Evolutionary conservation across 805 yeast species (phyloP).

Genomic region (Groenewaldozyma salmanticensis): DNA sequence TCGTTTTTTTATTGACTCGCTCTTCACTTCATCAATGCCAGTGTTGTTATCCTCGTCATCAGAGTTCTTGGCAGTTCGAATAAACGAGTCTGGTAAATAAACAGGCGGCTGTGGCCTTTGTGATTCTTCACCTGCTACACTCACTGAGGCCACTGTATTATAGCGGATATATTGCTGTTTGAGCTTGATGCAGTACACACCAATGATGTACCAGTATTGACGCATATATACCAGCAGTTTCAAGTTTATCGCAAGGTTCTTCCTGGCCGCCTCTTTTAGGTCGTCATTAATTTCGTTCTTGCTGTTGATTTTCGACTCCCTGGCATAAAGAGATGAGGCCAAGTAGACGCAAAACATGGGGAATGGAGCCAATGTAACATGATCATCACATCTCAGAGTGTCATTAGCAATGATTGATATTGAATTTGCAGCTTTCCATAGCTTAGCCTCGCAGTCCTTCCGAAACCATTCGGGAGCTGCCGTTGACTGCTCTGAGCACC

Average conservation of each 20-base stretch:
- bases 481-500: conserved; percentile 9
- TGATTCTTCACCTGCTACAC: conserved; percentile 3
- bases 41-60: background rate
- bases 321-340: conserved; percentile 26
- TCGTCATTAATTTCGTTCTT: too few relatives aligned
- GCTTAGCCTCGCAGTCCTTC: conserved; percentile 22
- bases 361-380: conserved; percentile 26
- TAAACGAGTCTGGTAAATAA: background rate
- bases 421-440: conserved; percentile 25
- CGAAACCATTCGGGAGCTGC: conserved; percentile 24
- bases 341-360: conserved; percentile 27
- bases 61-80: background rate
- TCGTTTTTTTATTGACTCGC: too few relatives aligned
- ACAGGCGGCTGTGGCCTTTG: conserved; percentile 1
- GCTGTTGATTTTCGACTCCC: conserved; percentile 10
- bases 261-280: conserved; percentile 20
- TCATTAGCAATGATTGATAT: conserved; percentile 24
- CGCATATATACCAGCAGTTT: conserved; percentile 22
- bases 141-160: conserved; percentile 1
- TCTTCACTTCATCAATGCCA: too few relatives aligned
- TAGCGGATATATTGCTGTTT: conserved; percentile 22
- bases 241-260: conserved; percentile 25
- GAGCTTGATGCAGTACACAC: conserved; percentile 27
- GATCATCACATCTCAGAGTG: conserved; percentile 20
- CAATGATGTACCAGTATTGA: conserved; percentile 28